These are phyloP conservation scores for Hericium alpestre DNA, from an alignment of 768 basidiomycete species.

Conservation along the genomic window DNA sequence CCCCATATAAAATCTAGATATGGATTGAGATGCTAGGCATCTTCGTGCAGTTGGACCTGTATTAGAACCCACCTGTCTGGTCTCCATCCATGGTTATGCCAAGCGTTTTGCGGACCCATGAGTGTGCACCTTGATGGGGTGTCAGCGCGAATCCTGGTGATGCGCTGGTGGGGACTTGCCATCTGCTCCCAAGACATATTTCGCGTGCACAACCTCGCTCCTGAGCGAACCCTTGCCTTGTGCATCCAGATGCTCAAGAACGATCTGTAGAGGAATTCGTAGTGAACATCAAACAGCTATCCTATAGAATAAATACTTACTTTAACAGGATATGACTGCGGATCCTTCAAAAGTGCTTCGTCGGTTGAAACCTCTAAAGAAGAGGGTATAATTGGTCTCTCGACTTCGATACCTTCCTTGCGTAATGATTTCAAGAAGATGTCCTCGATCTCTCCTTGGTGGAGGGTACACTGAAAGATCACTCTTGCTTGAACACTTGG, in stretches of 20 bases:
- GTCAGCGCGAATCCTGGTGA: background rate
- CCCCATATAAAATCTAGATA: slow-evolving; percentile 69
- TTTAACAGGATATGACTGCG: slow-evolving; percentile 24
- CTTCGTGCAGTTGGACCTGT: background rate
- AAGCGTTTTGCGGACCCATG: slow-evolving; percentile 66
- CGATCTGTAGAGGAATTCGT: slow-evolving; percentile 24
- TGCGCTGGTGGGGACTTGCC: slow-evolving; percentile 22
- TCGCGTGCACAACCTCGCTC: slow-evolving; percentile 53
- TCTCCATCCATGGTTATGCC: slow-evolving; percentile 69
- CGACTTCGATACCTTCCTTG: slow-evolving; percentile 35
- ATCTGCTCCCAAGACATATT: slow-evolving; percentile 70
- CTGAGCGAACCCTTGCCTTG: slow-evolving; percentile 21
- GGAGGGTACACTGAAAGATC: slow-evolving; percentile 36
- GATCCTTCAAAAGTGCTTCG: slow-evolving; percentile 30
- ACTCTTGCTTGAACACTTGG: background rate
- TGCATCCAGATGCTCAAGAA: slow-evolving; percentile 31
- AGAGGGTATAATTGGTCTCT: slow-evolving; percentile 37
- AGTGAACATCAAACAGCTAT: background rate
- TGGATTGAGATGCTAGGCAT: background rate
- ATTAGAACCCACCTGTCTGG: slow-evolving; percentile 30
- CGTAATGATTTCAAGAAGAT: slow-evolving; percentile 50
- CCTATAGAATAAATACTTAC: slow-evolving; percentile 11
- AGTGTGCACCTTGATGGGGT: slow-evolving; percentile 38
- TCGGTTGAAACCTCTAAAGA: slow-evolving; percentile 38
- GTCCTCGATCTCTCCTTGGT: slow-evolving; percentile 54